Evolutionary conservation across 2,329 filamentous ascomycete genomes (phyloP), one percentile per base, ranked within the genome.

Genomic region (Orbilia javanica): DNA sequence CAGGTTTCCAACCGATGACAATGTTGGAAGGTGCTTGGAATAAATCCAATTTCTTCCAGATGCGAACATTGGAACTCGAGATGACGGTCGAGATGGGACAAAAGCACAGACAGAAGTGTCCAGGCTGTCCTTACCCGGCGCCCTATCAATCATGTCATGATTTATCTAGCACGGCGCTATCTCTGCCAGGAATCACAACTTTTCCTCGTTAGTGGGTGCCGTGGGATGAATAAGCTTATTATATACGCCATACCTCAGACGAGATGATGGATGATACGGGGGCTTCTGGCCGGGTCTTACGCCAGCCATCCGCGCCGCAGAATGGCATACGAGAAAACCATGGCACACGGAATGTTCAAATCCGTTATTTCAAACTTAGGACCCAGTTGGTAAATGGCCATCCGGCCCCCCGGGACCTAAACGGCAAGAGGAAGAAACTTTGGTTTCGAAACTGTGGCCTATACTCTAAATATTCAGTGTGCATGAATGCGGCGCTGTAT

Each of bases 21-120:
- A 20, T 57, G 52, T 60, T 60, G 55, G 55, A 60, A 60, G 55
- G 55, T 60, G 55, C 55, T 13, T 60, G 55, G 55, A 60, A 60
- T 60, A 25, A 8, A n/a, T 42, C 13, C 55, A 27, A 34, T 60
- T 27, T n/a, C 20, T 42, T 39, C 55, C 55, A 60, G 20, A 60
- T 42, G 27, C 29, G 13, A 31, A 15, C 29, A 1, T 4, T 4
- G 15, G 13, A 20, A 55, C n/a, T 34, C 29, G 3, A 55, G 15
- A 36, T 36, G 3, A 20, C 34, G 34, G 27, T 60, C 55, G 27
- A 60, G 18, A 60, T 42, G 55, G 31, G 31, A 60, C 27, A 50
- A 22, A 50, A 15, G 5, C 6, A 20, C 5, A 57, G 22, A 34
- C 13, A 34, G 29, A 57, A 20, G 55, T 25, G 55, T 60, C 31